Conservation (phyloP, 208 protist species). For the Trypanosoma avium region DNA sequence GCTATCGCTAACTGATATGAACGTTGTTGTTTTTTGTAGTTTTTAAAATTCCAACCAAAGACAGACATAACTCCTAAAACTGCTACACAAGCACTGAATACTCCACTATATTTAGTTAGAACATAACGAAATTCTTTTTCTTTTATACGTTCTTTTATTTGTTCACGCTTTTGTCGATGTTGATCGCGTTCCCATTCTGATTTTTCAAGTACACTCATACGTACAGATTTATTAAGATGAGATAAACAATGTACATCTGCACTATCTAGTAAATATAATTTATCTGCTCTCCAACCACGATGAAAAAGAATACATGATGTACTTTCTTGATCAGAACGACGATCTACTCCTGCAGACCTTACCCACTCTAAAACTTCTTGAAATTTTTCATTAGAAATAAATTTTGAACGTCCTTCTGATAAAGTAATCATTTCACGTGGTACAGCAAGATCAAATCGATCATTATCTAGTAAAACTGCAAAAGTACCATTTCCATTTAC, state of each 20-base stretch:
- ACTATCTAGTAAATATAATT: slow-evolving; percentile 77
- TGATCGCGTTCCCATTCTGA: slow-evolving; percentile 89
- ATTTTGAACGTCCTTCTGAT: slow-evolving; percentile 56
- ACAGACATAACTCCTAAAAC: slow-evolving; percentile 80
- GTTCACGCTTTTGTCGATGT: slow-evolving; percentile 77
- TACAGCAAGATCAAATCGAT: slow-evolving; percentile 76
- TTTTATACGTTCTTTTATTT: slow-evolving; percentile 84
- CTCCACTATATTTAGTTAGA: slow-evolving; percentile 85
- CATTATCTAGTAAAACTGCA: slow-evolving; percentile 81
- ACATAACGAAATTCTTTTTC: slow-evolving; percentile 83
- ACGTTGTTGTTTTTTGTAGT: slow-evolving; percentile 82
- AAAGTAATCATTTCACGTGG: slow-evolving; percentile 63
- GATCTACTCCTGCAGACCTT: slow-evolving; percentile 60
- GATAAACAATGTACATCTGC: slow-evolving; percentile 65
- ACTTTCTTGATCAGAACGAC: slow-evolving; percentile 60
- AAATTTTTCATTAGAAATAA: slow-evolving; percentile 50
- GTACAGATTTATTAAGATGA: slow-evolving; percentile 74
- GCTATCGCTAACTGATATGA: slow-evolving; percentile 76
- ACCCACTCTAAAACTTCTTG: slow-evolving; percentile 78
- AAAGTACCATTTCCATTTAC: slow-evolving; percentile 83
- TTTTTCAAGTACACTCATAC: slow-evolving; percentile 86
- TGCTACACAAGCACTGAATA: slow-evolving; percentile 81
- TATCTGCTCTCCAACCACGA: slow-evolving; percentile 80
- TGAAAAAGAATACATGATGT: slow-evolving; percentile 80
- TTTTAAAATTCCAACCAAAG: slow-evolving; percentile 91